Base-by-base conservation (phyloP, 1,284 basidiomycete species). In the Pholiota adiposa region DNA sequence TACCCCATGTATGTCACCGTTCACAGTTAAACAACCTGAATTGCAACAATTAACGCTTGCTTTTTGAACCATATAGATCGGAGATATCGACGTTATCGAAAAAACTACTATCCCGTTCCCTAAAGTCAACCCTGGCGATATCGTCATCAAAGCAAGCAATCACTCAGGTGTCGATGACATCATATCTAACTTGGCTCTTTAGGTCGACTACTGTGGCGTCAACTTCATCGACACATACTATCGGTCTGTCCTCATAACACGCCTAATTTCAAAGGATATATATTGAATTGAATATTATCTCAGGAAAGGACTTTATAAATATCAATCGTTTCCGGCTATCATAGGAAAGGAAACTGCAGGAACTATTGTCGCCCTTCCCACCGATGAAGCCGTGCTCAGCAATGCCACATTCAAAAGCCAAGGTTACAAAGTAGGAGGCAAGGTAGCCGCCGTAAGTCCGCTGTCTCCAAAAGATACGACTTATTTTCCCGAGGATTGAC, bases 191-290 rank as follows among this genome's bases (percentile, higher is more conserved):
- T 29, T 18, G 19, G 3, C 1, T 27, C 29, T 29, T 38, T 53
- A 88, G 87, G 79, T 85, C 18, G 80, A 88, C 65, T 90, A 87
- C 67, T 76, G 79, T 4, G 94, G 94, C n/a, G 83, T 95, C 63
- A 96, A 96, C 75, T 95, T 90, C 73, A 93, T 96, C 70, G 94
- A 96, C 74, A 93, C 89, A 3, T 93, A 93, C 73, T 83, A 82
- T 69, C 78, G 87, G 87, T 82, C 65, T 67, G 55, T 44, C 6
- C 19, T 16, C 41, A 21, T n/a, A n/a, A n/a, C n/a, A 52, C 3
- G 34, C 18, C 19, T 8, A 34, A 25, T 25, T 34, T 19, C 23
- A 18, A 41, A 14, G 27, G 2, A 23, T 21, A 7, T n/a, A n/a
- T 23, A 40, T 4, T 23, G 2, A 43, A 36, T 14, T 34, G 18